These are phyloP conservation scores for Vigna trinervia DNA, from an alignment of 306 rosid genomes.

Conservation along the genomic window DNA sequence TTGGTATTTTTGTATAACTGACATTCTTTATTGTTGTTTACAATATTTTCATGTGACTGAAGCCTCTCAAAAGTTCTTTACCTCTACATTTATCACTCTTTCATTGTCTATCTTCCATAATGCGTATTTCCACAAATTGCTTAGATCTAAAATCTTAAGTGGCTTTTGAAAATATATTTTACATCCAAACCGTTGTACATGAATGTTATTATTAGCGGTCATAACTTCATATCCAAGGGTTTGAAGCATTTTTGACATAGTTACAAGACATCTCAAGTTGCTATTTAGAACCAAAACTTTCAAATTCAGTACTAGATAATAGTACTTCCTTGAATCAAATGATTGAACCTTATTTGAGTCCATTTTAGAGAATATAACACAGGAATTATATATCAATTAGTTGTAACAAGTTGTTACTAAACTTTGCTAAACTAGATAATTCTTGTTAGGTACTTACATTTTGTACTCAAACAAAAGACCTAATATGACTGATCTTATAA, in stretches of 20 bases:
- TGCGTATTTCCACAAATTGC: slow-evolving; percentile 49
- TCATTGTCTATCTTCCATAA: slow-evolving; percentile 4
- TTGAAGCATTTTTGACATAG: slow-evolving; percentile 48
- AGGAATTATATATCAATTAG: neutral
- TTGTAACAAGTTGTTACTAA: neutral
- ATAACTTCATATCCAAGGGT: slow-evolving; percentile 53
- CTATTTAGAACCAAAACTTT: slow-evolving; percentile 60
- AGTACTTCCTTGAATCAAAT: slow-evolving; percentile 4
- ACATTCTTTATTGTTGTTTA: slow-evolving; percentile 1
- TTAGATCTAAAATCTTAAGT: slow-evolving; percentile 35
- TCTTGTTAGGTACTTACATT: neutral
- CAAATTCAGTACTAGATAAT: slow-evolving; percentile 11
- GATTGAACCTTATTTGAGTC: neutral
- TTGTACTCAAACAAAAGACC: neutral
- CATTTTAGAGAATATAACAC: slow-evolving; percentile 28
- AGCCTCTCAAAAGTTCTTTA: neutral
- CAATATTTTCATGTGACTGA: neutral
- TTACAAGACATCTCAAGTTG: slow-evolving; percentile 37
- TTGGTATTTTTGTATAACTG: slow-evolving; percentile 1
- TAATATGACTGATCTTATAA: neutral
- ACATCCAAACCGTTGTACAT: slow-evolving; percentile 50
- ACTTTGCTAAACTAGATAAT: neutral
- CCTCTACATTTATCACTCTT: neutral
- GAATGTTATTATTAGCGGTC: slow-evolving; percentile 45
- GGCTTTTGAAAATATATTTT: slow-evolving; percentile 39